A percentile compares a stretch with the other conserved stretches of the same genome.
Conservation (phyloP, 1,284 basidiomycete genomes). For the Trametes polyzona region DNA sequence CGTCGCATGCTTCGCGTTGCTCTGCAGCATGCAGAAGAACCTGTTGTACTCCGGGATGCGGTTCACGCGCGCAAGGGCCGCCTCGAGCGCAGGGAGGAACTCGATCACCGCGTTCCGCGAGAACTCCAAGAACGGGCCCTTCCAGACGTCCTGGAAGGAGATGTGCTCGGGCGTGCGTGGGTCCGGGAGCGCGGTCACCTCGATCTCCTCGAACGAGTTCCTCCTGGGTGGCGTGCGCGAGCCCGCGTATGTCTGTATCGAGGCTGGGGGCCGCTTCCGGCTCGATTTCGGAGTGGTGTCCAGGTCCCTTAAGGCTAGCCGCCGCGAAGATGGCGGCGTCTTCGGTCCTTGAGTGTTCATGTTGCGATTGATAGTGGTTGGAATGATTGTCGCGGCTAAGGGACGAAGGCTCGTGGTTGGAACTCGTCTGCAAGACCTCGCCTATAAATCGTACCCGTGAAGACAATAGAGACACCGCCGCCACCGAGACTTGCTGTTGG, state of each 20-base stretch:
- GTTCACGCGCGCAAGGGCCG: not conserved
- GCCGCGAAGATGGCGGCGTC: too few species aligned
- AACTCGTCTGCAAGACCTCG: too few species aligned
- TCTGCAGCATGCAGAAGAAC: constrained; percentile 1
- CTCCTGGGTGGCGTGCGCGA: not conserved
- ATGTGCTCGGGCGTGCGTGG: constrained; percentile 11
- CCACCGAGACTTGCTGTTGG: too few species aligned
- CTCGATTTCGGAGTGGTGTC: constrained; percentile 5
- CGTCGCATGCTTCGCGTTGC: not conserved
- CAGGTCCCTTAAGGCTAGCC: too few species aligned
- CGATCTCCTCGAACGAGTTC: constrained; percentile 17
- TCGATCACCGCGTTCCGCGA: not conserved
- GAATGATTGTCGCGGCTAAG: too few species aligned
- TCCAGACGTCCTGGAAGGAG: constrained; percentile 11
- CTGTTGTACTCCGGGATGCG: not conserved
- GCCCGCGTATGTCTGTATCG: not conserved
- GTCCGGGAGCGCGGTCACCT: constrained; percentile 16
- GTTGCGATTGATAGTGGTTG: too few species aligned
- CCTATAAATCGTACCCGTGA: too few species aligned
- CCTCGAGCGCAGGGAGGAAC: constrained; percentile 3
- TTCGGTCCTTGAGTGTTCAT: too few species aligned
- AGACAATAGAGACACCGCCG: too few species aligned
- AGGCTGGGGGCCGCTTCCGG: not conserved
- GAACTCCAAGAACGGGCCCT: not conserved
- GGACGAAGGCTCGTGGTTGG: too few species aligned